A percentile compares a stretch with the other conserved stretches of the same genome.
Conservation (phyloP, 2,329 filamentous ascomycete genomes). For the Sporothrix globosa region DNA sequence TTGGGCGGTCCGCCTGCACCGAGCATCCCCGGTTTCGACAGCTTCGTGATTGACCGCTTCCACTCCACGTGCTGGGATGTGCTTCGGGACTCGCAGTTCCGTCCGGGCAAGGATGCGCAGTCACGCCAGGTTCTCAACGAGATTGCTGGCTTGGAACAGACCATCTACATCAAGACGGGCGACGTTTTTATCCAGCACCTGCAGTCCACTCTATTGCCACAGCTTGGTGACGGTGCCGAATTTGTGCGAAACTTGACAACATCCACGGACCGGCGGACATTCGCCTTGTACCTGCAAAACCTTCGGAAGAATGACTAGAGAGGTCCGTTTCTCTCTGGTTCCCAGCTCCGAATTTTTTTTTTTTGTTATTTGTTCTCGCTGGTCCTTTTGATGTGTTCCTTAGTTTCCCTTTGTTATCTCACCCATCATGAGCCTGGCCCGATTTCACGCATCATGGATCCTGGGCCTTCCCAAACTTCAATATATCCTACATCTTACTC, state of each 20-base stretch:
- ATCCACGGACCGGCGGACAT: constrained; percentile 61
- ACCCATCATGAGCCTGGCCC: neutral
- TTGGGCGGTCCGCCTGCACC: constrained; percentile 51
- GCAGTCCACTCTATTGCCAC: constrained; percentile 64
- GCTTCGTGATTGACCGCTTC: constrained; percentile 86
- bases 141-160: constrained; percentile 83
- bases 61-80: constrained; percentile 90
- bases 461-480: neutral
- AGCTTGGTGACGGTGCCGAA: constrained; percentile 62
- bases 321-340: neutral
- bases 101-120: constrained; percentile 79
- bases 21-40: constrained; percentile 82
- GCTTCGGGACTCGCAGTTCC: constrained; percentile 76
- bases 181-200: constrained; percentile 74
- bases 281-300: constrained; percentile 65
- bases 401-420: constrained; percentile 1
- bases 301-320: constrained; percentile 52
- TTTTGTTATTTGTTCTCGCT: neutral
- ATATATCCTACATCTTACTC: neutral
- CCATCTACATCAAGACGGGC: constrained; percentile 88
- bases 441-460: neutral
- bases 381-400: no score
- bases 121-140: constrained; percentile 85
- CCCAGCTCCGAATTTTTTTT: neutral
- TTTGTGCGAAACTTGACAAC: constrained; percentile 64